Evolutionary conservation across 2,329 filamentous ascomycete genomes (phyloP).

Genomic region (Remersonia thermophila): DNA sequence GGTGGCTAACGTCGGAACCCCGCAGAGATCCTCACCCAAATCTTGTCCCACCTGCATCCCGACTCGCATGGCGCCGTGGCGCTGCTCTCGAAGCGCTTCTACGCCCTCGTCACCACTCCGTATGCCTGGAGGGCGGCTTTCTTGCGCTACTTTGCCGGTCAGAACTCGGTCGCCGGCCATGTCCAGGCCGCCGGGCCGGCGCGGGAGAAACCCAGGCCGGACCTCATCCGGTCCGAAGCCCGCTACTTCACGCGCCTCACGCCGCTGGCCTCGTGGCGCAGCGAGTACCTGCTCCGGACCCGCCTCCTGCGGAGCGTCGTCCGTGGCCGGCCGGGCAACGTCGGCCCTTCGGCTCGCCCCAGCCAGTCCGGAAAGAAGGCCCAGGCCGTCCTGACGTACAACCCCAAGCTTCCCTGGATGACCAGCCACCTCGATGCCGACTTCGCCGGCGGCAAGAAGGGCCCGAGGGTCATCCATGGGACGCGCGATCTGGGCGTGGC

Average conservation of each 20-base stretch:
- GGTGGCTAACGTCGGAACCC: background rate
- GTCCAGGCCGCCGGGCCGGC: slow-evolving; percentile 25
- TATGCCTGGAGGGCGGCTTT: slow-evolving; percentile 94
- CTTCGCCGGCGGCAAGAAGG: slow-evolving; percentile 60
- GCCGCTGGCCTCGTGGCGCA: slow-evolving; percentile 80
- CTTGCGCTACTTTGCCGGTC: slow-evolving; percentile 75
- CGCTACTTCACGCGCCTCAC: slow-evolving; percentile 76
- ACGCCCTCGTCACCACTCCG: slow-evolving; percentile 74
- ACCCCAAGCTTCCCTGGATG: slow-evolving; percentile 66
- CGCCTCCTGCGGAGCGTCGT: slow-evolving; percentile 68
- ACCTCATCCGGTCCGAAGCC: slow-evolving; percentile 54
- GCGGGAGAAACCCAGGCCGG: slow-evolving; percentile 35
- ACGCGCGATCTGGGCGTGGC: slow-evolving; percentile 64
- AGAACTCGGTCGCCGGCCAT: slow-evolving; percentile 39
- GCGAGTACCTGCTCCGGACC: slow-evolving; percentile 84
- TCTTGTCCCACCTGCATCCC: slow-evolving; percentile 79
- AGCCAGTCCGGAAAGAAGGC: slow-evolving; percentile 49
- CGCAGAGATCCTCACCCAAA: slow-evolving; percentile 80
- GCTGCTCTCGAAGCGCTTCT: slow-evolving; percentile 78
- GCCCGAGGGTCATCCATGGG: slow-evolving; percentile 72
- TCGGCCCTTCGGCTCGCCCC: slow-evolving; percentile 39
- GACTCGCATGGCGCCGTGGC: slow-evolving; percentile 72
- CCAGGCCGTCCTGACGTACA: slow-evolving; percentile 71
- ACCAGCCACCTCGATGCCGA: slow-evolving; percentile 70
- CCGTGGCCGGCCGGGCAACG: slow-evolving; percentile 64